Conservation (phyloP, 768 basidiomycete species). For the Plicaturopsis crispa region DNA sequence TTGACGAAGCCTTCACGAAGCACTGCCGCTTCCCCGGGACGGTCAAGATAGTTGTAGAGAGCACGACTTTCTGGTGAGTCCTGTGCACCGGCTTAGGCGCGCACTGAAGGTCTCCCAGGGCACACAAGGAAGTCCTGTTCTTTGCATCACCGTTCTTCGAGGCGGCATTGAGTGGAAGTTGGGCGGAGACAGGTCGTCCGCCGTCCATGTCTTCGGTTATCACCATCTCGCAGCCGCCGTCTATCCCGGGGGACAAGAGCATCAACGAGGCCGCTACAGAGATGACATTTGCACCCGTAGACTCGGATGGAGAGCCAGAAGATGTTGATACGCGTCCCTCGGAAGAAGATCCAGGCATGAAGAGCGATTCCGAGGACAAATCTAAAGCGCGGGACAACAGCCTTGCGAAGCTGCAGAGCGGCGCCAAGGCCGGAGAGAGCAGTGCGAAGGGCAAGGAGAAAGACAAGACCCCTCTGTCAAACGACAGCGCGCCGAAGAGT, state of each 20-base stretch:
- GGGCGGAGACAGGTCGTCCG: slow-evolving; percentile 84
- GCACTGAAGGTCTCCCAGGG: slow-evolving; percentile 37
- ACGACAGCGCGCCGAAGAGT: background rate
- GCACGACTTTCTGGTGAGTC: slow-evolving; percentile 83
- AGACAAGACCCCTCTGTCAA: slow-evolving; percentile 7
- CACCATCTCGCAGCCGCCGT: slow-evolving; percentile 73
- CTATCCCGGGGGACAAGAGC: slow-evolving; percentile 42
- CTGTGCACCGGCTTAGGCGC: slow-evolving; percentile 2
- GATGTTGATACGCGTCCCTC: slow-evolving; percentile 37
- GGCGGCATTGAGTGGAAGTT: slow-evolving; percentile 82
- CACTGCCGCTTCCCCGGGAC: slow-evolving; percentile 68
- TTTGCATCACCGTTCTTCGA: slow-evolving; percentile 96
- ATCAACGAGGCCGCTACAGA: slow-evolving; percentile 36
- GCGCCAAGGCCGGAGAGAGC: slow-evolving; percentile 5
- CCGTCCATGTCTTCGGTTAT: slow-evolving; percentile 77
- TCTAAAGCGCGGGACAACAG: slow-evolving; percentile 41
- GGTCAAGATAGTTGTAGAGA: slow-evolving; percentile 86
- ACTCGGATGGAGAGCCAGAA: slow-evolving; percentile 38
- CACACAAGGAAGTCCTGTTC: slow-evolving; percentile 85
- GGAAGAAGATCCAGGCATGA: slow-evolving; percentile 26
- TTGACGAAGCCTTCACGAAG: slow-evolving; percentile 74
- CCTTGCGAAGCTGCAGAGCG: slow-evolving; percentile 53
- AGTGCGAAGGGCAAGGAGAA: slow-evolving; percentile 12
- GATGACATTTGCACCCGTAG: slow-evolving; percentile 55
- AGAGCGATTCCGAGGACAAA: slow-evolving; percentile 22